phyloP scores from a whole-genome alignment of 2,329 filamentous ascomycete species.

The Tolypocladium capitatum region DNA sequence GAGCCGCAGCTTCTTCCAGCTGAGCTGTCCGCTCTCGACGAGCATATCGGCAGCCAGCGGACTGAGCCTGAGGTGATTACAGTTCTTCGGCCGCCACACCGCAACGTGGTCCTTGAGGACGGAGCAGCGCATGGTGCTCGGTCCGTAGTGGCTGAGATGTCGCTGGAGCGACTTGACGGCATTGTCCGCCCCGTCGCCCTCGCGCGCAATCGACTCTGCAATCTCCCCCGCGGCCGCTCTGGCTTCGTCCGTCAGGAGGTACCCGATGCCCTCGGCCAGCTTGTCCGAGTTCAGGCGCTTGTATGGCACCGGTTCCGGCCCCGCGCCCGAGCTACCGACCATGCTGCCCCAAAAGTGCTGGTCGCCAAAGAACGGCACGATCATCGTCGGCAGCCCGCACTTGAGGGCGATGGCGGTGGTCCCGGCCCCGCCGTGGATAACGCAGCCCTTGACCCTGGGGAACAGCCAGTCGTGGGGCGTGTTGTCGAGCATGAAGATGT shows the following conservation, averaged over 20 bases:
- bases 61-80: conserved; percentile 44
- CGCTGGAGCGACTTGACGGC: conserved; percentile 55
- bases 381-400: conserved; percentile 58
- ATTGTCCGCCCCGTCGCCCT: conserved; percentile 57
- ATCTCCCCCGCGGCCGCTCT: conserved; percentile 43
- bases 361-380: conserved; percentile 70
- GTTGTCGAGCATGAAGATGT: conserved; percentile 60
- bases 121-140: conserved; percentile 49
- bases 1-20: conserved; percentile 50
- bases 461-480: conserved; percentile 70
- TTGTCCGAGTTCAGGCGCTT: conserved; percentile 51
- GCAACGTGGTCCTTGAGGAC: conserved; percentile 50
- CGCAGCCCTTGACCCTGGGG: conserved; percentile 48
- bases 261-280: conserved; percentile 57
- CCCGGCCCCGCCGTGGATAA: conserved; percentile 68
- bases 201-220: conserved; percentile 44
- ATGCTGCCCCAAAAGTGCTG: conserved; percentile 68
- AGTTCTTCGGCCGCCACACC: conserved; percentile 49
- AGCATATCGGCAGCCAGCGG: conserved; percentile 53
- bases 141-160: conserved; percentile 38
- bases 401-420: conserved; percentile 64
- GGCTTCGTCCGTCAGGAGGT: conserved; percentile 50
- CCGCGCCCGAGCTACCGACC: conserved; percentile 49
- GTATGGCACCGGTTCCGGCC: conserved; percentile 54
- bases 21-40: conserved; percentile 44